Percentiles rank a stretch among this genome's conserved stretches.
Conservation (phyloP, 139 green algal genomes). For the Chlamydomonas schloesseri region DNA sequence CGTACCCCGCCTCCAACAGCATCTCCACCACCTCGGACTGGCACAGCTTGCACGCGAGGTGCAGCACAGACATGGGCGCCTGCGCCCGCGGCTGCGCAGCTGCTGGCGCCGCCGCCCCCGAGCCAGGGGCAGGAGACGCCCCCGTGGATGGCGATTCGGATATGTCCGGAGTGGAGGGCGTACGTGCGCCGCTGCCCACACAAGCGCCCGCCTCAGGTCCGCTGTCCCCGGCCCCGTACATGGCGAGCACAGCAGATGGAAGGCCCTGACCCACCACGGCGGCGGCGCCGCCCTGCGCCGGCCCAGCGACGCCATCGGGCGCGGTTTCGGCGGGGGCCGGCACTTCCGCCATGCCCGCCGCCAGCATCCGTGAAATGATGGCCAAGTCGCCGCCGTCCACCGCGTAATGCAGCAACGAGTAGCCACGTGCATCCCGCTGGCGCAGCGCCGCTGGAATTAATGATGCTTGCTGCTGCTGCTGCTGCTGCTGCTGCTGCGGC, state of each 20-base stretch:
- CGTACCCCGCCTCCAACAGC: conserved; percentile 34
- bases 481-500: too few species aligned
- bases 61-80: conserved; percentile 2
- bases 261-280: not conserved
- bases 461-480: not conserved
- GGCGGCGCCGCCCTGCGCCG: too few species aligned
- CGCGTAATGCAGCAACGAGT: conserved; percentile 45
- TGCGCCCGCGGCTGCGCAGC: not conserved
- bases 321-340: too few species aligned
- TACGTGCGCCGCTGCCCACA: too few species aligned
- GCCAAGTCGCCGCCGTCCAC: conserved; percentile 21
- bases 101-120: not conserved
- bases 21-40: not conserved
- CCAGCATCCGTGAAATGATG: conserved; percentile 20
- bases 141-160: too few species aligned
- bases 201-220: too few species aligned
- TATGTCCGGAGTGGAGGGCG: too few species aligned
- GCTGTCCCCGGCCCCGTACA: too few species aligned
- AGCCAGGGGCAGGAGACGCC: too few species aligned
- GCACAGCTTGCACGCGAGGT: conserved; percentile 33
- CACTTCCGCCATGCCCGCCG: not conserved
- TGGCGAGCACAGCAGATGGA: not conserved
- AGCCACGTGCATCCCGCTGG: not conserved
- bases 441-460: not conserved
- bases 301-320: too few species aligned